Base-by-base conservation (phyloP, 805 yeast genomes). In the Candida qinlingensis region DNA sequence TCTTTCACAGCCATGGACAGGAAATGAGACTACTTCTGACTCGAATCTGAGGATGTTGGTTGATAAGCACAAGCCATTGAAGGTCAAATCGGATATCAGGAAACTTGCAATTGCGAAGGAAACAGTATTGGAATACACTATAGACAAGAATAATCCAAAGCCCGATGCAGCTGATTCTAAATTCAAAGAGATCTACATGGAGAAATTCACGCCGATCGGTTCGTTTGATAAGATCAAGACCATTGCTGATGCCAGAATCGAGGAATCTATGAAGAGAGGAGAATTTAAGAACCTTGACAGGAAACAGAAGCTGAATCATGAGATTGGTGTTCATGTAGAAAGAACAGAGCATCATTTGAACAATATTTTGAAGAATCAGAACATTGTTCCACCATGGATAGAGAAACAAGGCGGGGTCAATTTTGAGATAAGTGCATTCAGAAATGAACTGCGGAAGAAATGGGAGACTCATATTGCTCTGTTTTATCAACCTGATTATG, bases 361-460 rank as follows among this genome's bases (percentile, higher is more conserved):
- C 65, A 81, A 86, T 52, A 83, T 90, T 41, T 66, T 90, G 48
- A 78, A 75, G 46, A 76, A 79, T 39, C 96, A 90, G 63, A 90
- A 87, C 43, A 81, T 87, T 1, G 69, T 81, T 9, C 96, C 96
- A 0, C 96, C 96, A 0, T 90, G 97, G 97, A 83, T 90, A 36
- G 96, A 88, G 57, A 82, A 79, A 47, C 94, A 87, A 63, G 71
- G 77, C 19, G 73, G 78, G 2, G 78, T 84, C 4, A 74, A 76
- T 39, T 51, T 57, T 2, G 77, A 76, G 36, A 71, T 85, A 7
- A 60, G 57, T 3, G 58, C 58, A 0, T 80, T 87, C 46, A 65
- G 90, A 45, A 52, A 55, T 0, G 71, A 71, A 35, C 47, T 83
- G 31, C 74, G 70, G 38, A 46, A 57, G 2, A 66, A 66, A 30